phyloP scores from a whole-genome alignment of 352 stramenopile genomes.

The Phytophthora aleatoria region DNA sequence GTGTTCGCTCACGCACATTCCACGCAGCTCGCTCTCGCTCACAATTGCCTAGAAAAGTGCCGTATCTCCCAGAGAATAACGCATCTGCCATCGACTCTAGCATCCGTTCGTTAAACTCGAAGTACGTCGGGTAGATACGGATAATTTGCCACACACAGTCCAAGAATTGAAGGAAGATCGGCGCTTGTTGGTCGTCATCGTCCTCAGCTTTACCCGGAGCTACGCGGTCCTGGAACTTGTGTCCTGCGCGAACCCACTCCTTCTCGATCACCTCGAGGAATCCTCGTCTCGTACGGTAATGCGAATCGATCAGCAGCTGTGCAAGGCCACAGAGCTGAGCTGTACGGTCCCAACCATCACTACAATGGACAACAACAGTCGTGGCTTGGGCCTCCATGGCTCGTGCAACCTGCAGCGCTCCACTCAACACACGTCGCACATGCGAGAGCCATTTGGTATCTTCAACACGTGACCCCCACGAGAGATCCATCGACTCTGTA shows the following conservation, averaged over 20 bases:
- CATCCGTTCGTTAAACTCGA: constrained; percentile 84
- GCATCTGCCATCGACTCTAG: constrained; percentile 77
- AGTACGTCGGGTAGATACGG: constrained; percentile 80
- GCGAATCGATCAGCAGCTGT: constrained; percentile 87
- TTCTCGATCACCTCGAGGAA: constrained; percentile 87
- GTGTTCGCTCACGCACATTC: constrained; percentile 55
- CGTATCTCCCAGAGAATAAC: constrained; percentile 74
- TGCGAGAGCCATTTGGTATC: constrained; percentile 85
- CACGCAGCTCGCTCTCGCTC: constrained; percentile 73
- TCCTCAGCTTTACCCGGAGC: constrained; percentile 68
- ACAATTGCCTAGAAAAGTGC: constrained; percentile 90
- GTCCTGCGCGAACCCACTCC: constrained; percentile 85
- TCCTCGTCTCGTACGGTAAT: constrained; percentile 85
- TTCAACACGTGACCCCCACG: constrained; percentile 69
- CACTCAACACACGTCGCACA: constrained; percentile 72
- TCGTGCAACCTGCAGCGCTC: constrained; percentile 65
- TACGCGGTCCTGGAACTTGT: constrained; percentile 91
- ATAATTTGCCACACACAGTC: constrained; percentile 89
- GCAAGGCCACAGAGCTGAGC: constrained; percentile 82
- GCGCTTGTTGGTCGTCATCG: constrained; percentile 76
- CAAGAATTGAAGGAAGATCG: constrained; percentile 91
- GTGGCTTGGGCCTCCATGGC: constrained; percentile 69
- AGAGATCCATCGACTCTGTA: constrained; percentile 57
- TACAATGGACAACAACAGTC: constrained; percentile 91
- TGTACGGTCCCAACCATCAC: constrained; percentile 93